Evolutionary conservation across 2,329 filamentous ascomycete genomes (phyloP).

Genomic region (Ophiostoma populinum): DNA sequence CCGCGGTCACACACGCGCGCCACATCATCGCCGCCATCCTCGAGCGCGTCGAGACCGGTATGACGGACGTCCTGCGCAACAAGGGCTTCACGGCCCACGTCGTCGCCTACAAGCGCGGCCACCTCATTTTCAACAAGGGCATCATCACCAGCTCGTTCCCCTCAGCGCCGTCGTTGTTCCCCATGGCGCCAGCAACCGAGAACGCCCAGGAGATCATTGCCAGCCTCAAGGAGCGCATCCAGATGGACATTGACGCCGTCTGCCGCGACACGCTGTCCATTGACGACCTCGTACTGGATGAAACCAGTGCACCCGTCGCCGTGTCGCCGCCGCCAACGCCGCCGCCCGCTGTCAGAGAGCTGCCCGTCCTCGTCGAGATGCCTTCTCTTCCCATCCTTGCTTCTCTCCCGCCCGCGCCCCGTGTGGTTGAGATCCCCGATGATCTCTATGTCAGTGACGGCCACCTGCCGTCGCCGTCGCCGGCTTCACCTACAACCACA

Average conservation of each 20-base stretch:
- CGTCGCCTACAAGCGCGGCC: slow-evolving; percentile 33
- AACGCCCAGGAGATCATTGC: slow-evolving; percentile 22
- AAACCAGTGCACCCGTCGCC: too few relatives aligned
- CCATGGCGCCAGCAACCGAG: slow-evolving; percentile 18
- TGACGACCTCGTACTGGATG: slow-evolving; percentile 2
- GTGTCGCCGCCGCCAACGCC: not conserved
- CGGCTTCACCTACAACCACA: slow-evolving; percentile 1
- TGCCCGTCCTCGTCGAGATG: not conserved
- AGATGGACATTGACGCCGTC: slow-evolving; percentile 29
- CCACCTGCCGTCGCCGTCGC: not conserved
- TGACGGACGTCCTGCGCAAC: slow-evolving; percentile 29
- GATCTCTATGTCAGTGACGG: slow-evolving; percentile 1
- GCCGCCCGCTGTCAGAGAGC: not conserved
- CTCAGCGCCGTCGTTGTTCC: slow-evolving; percentile 15
- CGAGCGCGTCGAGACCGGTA: slow-evolving; percentile 32
- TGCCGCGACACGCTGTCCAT: slow-evolving; percentile 32
- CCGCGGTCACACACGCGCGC: slow-evolving; percentile 24
- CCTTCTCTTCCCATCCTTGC: not conserved
- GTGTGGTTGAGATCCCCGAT: slow-evolving; percentile 10
- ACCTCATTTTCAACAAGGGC: slow-evolving; percentile 33
- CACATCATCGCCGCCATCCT: slow-evolving; percentile 30
- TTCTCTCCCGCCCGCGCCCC: too few relatives aligned
- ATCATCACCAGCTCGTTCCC: slow-evolving; percentile 23
- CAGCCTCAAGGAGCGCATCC: slow-evolving; percentile 27
- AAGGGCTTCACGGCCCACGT: slow-evolving; percentile 29